These are phyloP conservation scores for Nyssa sinensis DNA, from an alignment of 148 eudicot genomes.

Conservation along the genomic window DNA sequence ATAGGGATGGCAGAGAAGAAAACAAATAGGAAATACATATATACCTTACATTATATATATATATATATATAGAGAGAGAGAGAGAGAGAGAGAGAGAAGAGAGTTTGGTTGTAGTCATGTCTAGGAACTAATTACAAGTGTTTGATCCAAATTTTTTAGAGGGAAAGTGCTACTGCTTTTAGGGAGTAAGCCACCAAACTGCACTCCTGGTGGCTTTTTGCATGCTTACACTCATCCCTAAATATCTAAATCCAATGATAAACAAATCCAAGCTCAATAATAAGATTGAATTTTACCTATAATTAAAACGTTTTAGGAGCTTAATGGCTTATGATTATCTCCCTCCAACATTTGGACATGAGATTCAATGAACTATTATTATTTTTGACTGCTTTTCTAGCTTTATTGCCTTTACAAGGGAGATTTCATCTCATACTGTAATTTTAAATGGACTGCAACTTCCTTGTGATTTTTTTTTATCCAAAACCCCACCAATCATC, in stretches of 20 bases:
- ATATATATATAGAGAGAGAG: background rate
- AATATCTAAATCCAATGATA: conserved; percentile 10
- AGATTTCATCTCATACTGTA: background rate
- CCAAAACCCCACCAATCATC: no score
- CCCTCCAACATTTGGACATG: background rate
- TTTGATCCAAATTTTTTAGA: background rate
- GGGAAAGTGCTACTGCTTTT: background rate
- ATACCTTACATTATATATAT: background rate
- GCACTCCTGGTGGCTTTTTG: background rate
- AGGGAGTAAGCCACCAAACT: background rate
- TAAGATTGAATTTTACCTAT: background rate
- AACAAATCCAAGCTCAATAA: conserved; percentile 10
- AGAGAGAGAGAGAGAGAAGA: background rate
- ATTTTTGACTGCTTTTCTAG: conserved; percentile 7
- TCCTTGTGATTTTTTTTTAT: no score
- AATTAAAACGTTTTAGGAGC: background rate
- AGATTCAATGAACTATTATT: conserved; percentile 12
- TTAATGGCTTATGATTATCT: conserved; percentile 6
- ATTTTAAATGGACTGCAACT: no score
- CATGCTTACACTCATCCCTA: background rate
- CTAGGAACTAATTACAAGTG: background rate
- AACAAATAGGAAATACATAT: background rate
- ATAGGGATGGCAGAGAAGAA: conserved; percentile 7
- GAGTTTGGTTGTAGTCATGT: background rate
- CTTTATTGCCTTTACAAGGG: background rate